Evolutionary conservation across 2,329 filamentous ascomycete species (phyloP).

Genomic region (Scorias spongiosa): DNA sequence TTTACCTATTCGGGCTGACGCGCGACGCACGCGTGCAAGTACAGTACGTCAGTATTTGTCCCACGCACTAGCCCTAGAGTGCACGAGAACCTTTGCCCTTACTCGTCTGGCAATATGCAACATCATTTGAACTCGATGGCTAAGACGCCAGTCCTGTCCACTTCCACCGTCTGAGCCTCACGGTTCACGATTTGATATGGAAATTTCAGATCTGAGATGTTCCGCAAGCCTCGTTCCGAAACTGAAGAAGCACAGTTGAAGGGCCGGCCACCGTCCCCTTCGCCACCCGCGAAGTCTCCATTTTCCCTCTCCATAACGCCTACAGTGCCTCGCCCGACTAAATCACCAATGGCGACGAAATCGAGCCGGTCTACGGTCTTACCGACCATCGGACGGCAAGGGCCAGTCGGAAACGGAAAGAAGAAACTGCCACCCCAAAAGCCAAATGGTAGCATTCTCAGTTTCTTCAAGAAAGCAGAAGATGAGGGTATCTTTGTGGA

Average conservation of each 20-base stretch:
- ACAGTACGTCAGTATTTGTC: too few species aligned
- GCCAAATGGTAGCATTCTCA: slow-evolving; percentile 37
- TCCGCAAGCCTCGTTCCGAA: slow-evolving; percentile 37
- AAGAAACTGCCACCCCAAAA: slow-evolving; percentile 9
- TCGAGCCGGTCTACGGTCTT: slow-evolving; percentile 12
- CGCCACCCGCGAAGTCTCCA: slow-evolving; percentile 12
- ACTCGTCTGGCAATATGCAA: too few species aligned
- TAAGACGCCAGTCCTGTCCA: too few species aligned
- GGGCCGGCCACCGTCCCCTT: slow-evolving; percentile 37
- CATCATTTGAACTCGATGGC: too few species aligned
- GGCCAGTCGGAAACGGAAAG: slow-evolving; percentile 23
- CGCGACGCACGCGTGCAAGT: too few species aligned
- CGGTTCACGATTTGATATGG: too few species aligned
- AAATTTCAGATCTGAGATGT: slow-evolving; percentile 24
- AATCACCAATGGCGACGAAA: slow-evolving; percentile 15
- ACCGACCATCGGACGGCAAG: slow-evolving; percentile 20
- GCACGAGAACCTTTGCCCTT: too few species aligned
- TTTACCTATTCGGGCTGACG: too few species aligned
- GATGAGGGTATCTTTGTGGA: slow-evolving; percentile 24
- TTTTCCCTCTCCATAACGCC: slow-evolving; percentile 18
- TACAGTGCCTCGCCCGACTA: slow-evolving; percentile 15
- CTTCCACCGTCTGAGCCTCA: too few species aligned
- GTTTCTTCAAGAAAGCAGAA: slow-evolving; percentile 39
- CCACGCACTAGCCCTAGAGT: too few species aligned
- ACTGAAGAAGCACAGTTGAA: slow-evolving; percentile 26